Percentiles rank a stretch among this genome's conserved stretches.
These are phyloP conservation scores for Balamuthia mandrillaris DNA, from an alignment of 208 protist genomes.

Conservation along the genomic window DNA sequence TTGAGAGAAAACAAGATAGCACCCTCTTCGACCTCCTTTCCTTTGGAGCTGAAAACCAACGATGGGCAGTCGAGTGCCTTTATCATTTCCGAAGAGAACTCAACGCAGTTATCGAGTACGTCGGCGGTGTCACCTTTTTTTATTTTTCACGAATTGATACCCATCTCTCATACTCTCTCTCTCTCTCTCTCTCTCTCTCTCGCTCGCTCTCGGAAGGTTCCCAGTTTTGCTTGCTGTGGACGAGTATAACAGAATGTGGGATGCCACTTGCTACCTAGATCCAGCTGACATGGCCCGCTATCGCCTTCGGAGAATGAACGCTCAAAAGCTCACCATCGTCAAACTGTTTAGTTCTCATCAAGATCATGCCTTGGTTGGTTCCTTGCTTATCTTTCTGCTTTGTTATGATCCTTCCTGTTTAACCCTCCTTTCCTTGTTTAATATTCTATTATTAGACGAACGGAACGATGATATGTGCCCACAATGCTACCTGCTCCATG, in stretches of 20 bases:
- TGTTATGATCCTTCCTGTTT: neutral
- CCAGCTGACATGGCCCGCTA: neutral
- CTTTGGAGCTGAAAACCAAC: slow-evolving; percentile 3
- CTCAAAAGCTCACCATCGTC: neutral
- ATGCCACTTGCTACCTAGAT: neutral
- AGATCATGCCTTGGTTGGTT: slow-evolving; percentile 8
- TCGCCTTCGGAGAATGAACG: neutral
- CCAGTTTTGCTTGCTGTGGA: neutral
- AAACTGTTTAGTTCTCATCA: slow-evolving; percentile 3
- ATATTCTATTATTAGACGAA: neutral
- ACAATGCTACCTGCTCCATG: neutral
- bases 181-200: neutral
- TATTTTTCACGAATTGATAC: neutral
- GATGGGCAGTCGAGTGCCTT: neutral
- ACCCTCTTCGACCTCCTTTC: slow-evolving; percentile 4
- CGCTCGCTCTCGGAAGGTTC: neutral
- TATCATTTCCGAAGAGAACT: slow-evolving; percentile 24
- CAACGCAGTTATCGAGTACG: neutral
- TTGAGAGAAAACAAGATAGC: neutral
- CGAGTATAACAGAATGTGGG: neutral
- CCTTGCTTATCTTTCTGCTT: neutral
- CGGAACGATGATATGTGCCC: slow-evolving; percentile 12
- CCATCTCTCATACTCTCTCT: neutral
- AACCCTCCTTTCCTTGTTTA: neutral
- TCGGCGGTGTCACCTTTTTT: neutral